phyloP scores from a whole-genome alignment of 805 yeast genomes.

The Lipomyces yamadae region DNA sequence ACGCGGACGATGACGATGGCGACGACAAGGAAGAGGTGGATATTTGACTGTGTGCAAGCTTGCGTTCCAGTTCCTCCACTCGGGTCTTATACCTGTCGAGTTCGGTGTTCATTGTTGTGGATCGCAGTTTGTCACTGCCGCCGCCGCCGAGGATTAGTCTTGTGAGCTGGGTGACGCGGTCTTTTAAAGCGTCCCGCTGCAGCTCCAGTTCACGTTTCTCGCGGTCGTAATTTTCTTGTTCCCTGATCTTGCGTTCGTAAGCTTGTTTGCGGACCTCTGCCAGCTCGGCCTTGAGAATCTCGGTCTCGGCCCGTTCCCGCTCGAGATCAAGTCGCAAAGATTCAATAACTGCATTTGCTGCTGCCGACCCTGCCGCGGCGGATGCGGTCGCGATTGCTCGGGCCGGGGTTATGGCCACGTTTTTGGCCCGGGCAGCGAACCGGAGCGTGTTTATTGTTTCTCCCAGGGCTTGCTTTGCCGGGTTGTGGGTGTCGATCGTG shows the following conservation, averaged over 20 bases:
- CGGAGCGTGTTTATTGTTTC: slow-evolving; percentile 87
- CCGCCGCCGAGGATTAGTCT: slow-evolving; percentile 26
- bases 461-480: slow-evolving; percentile 61
- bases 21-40: not conserved
- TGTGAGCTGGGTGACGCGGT: slow-evolving; percentile 34
- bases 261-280: slow-evolving; percentile 29
- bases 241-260: slow-evolving; percentile 12
- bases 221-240: slow-evolving; percentile 18
- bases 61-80: slow-evolving; percentile 12
- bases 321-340: slow-evolving; percentile 65
- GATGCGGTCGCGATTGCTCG: slow-evolving; percentile 45
- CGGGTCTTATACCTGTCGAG: not conserved
- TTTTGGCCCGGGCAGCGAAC: slow-evolving; percentile 92
- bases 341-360: slow-evolving; percentile 52
- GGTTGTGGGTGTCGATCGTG: slow-evolving; percentile 64
- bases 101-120: not conserved
- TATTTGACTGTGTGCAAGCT: not conserved
- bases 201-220: slow-evolving; percentile 35
- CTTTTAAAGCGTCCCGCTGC: slow-evolving; percentile 35
- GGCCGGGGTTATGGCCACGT: slow-evolving; percentile 71
- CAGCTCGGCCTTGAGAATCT: slow-evolving; percentile 46
- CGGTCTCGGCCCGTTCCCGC: slow-evolving; percentile 60
- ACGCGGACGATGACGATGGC: not conserved
- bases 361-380: slow-evolving; percentile 49
- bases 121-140: not conserved